Conservation (phyloP, 306 rosid species). For the Quercus gilva region DNA sequence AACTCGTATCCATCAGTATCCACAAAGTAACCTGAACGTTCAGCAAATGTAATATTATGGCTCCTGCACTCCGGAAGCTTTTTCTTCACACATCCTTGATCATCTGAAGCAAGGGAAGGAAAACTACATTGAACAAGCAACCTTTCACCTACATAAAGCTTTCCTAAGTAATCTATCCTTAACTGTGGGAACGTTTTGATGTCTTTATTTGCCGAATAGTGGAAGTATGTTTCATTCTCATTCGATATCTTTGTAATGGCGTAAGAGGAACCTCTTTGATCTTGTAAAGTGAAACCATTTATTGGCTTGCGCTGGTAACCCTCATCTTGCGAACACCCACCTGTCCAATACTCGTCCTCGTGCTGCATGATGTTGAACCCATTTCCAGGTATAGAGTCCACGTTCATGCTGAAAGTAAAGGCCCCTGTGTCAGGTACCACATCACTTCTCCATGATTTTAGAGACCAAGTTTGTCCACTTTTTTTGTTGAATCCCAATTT, state of each 20-base stretch:
- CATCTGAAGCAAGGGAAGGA: background rate
- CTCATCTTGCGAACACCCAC: constrained; percentile 11
- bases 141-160: too few species aligned
- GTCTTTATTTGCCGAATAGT: background rate
- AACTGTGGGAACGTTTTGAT: background rate
- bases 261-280: background rate
- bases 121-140: too few species aligned
- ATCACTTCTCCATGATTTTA: constrained; percentile 17
- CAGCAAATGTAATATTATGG: too few species aligned
- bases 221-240: background rate
- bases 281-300: too few species aligned
- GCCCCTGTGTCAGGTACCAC: constrained; percentile 11
- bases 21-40: background rate
- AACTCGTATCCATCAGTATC: background rate
- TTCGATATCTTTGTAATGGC: background rate
- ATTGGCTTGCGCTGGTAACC: too few species aligned
- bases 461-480: constrained; percentile 17
- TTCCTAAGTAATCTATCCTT: background rate
- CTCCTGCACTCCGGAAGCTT: background rate
- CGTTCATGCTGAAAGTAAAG: constrained; percentile 4
- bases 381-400: constrained; percentile 3
- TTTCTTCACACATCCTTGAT: background rate
- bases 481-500: constrained; percentile 20
- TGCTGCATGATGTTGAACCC: constrained; percentile 17
- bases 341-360: constrained; percentile 10